Conservation (phyloP, 306 rosid species). For the Cicer pinnatifidum region DNA sequence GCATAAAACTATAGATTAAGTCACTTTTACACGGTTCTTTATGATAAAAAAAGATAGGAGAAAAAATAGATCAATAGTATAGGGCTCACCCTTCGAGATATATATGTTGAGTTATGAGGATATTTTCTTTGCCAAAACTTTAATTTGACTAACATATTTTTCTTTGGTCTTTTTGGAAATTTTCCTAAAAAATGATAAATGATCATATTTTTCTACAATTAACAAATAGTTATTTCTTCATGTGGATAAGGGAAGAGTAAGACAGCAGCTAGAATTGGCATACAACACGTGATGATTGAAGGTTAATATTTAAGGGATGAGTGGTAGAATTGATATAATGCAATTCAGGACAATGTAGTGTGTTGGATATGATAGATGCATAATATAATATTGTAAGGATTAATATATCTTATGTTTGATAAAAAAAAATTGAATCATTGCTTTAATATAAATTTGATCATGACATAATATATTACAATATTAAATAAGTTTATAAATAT, state of each 20-base stretch:
- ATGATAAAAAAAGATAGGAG: conserved; percentile 34
- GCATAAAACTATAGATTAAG: conserved; percentile 27
- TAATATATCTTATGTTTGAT: no score
- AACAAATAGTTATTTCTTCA: conserved; percentile 25
- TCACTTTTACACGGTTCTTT: conserved; percentile 42
- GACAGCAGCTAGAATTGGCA: conserved; percentile 18
- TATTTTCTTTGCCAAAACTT: conserved; percentile 10
- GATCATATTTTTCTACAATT: conserved; percentile 34
- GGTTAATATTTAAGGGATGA: conserved; percentile 32
- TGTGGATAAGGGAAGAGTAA: conserved; percentile 27
- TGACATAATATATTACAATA: no score
- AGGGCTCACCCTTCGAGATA: conserved; percentile 43
- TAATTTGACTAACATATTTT: conserved; percentile 30
- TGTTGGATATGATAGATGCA: no score
- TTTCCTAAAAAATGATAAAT: conserved; percentile 1
- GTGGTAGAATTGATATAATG: neutral
- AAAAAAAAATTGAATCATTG: no score
- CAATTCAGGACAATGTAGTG: no score
- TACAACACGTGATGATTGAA: conserved; percentile 42
- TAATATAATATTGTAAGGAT: no score
- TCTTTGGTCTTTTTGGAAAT: conserved; percentile 15
- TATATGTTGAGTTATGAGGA: conserved; percentile 11
- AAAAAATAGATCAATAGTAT: conserved; percentile 34
- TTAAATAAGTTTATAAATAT: no score
- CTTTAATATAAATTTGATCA: no score